phyloP scores from a whole-genome alignment of 495 filamentous ascomycete species.

The Poronia punctata region DNA sequence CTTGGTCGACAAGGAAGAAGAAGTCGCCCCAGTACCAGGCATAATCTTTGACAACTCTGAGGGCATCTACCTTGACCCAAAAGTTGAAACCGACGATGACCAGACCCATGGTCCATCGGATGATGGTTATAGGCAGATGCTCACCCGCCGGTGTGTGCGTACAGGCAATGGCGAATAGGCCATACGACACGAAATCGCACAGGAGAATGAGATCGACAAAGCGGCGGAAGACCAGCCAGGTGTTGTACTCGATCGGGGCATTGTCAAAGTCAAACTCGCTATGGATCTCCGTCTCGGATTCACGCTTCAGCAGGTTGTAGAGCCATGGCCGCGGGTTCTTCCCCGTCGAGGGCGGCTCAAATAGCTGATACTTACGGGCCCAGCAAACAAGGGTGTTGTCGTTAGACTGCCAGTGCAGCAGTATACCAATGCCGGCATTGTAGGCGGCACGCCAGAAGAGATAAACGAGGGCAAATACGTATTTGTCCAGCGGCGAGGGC shows the following conservation, averaged over 20 bases:
- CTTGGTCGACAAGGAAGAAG: slow-evolving; percentile 97
- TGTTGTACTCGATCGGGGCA: slow-evolving; percentile 96
- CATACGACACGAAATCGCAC: slow-evolving; percentile 97
- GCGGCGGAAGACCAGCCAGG: slow-evolving; percentile 92
- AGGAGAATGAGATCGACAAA: slow-evolving; percentile 94
- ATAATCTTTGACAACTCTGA: slow-evolving; percentile 98
- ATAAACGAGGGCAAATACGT: slow-evolving; percentile 73
- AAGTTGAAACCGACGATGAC: slow-evolving; percentile 87
- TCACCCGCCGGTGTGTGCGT: slow-evolving; percentile 66
- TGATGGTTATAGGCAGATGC: slow-evolving; percentile 54
- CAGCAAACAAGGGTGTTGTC: slow-evolving; percentile 78
- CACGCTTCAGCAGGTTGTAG: slow-evolving; percentile 74
- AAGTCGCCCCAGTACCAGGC: slow-evolving; percentile 99
- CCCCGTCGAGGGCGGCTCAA: slow-evolving; percentile 73
- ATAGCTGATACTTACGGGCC: slow-evolving; percentile 78
- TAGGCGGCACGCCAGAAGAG: slow-evolving; percentile 89
- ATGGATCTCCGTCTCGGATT: slow-evolving; percentile 91
- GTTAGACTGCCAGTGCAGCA: slow-evolving; percentile 84
- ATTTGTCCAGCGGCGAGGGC: slow-evolving; percentile 57
- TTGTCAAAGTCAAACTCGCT: slow-evolving; percentile 89
- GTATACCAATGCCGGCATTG: slow-evolving; percentile 87
- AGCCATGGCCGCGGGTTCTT: slow-evolving; percentile 74
- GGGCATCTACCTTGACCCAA: slow-evolving; percentile 97
- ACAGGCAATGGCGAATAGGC: slow-evolving; percentile 89
- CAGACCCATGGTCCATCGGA: slow-evolving; percentile 77